Base-by-base conservation (phyloP, 495 filamentous ascomycete genomes). In the Aspergillus sparsus region DNA sequence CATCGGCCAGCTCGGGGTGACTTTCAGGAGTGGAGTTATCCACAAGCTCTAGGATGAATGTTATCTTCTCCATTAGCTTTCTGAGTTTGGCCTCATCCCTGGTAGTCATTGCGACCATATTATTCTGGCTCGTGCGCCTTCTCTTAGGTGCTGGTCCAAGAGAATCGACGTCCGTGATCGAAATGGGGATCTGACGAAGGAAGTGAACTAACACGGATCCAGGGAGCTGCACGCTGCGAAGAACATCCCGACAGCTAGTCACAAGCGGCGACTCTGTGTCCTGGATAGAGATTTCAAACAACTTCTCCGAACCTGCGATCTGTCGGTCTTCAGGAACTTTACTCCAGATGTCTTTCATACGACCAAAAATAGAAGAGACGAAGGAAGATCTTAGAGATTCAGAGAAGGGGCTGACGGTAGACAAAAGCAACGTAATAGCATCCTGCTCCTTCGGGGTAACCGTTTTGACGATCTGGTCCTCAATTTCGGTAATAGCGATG, bases 11-110 rank as follows among this genome's bases (percentile, higher is more conserved):
- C 63, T 89, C 81, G 0, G 87, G 85, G 64, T 93, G 87, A 15
- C 82, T 77, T 60, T 85, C 85, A 1, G 89, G 86, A 15, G 82
- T 80, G 18, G 91, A 93, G 50, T 80, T 83, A 62, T 96, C 91
- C 11, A 98, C 79, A 11, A 97, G 75, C 68, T 97, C 91, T 4
- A 96, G 77, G n/a, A 96, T 88, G 62, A 96, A 86, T 3, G 91
- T 96, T 55, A 90, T 82, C 68, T 87, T 88, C 64, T 82, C 84
- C 64, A 96, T 79, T 6, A 84, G 78, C 41, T 80, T 78, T 59
- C 80, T 80, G 18, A 90, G 69, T 55, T 89, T 83, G 10, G 80
- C 71, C 34, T 82, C 73, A 62, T 81, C 73, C 49, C 72, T 75
- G 13, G 74, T 63, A 34, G 75, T 77, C 59, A 74, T 68, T 16